Evolutionary conservation across 2,329 filamentous ascomycete species (phyloP), one percentile per base, ranked within the genome.

Genomic region (Atkinsonella hypoxylon): DNA sequence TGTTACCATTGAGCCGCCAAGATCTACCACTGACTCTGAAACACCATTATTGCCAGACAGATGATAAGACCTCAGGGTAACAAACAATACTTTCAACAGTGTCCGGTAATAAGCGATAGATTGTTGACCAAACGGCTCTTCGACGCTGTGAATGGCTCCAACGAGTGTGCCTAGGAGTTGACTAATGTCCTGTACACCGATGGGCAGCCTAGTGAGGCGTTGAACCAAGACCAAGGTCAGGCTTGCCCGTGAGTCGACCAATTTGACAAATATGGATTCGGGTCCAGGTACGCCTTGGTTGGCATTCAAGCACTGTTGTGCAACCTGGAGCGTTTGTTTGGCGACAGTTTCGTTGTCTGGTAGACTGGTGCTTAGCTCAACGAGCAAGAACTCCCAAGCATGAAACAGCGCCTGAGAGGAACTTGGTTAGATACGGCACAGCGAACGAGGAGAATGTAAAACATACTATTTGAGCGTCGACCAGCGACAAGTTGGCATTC

Each of bases 401-500:
- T 88, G 82, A 56, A 96, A 85, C 17, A 98, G 78, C 42, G 82
- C 79, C 84, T 88, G 59, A 26, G 20, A n/a, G 40, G 2, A 30
- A 10, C 6, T 4, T 40, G 30, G 18, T 48, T 9, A 48, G 47
- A 36, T 3, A 3, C 9, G 38, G 30, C 10, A 30, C 20, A 10
- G 10, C 9, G 6, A 32, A n/a, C 32, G 17, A 8, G 34, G 7
- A 3, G 4, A 15, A 13, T 59, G 69, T 57, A 26, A 38, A 39
- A 72, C 83, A 69, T 73, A 87, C 83, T 56, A 93, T 83, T 70
- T 98, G 89, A 22, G 91, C 87, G 64, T 97, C 89, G 34, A 98
- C 89, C 34, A 95, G 74, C 22, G 90, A 95, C 48, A 98, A 67
- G 65, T 98, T 97, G 55, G 85, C 72, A 65, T 98, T 98, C 41